Base-by-base conservation (phyloP, 768 basidiomycete species). In the Xanthoconium stramineum region DNA sequence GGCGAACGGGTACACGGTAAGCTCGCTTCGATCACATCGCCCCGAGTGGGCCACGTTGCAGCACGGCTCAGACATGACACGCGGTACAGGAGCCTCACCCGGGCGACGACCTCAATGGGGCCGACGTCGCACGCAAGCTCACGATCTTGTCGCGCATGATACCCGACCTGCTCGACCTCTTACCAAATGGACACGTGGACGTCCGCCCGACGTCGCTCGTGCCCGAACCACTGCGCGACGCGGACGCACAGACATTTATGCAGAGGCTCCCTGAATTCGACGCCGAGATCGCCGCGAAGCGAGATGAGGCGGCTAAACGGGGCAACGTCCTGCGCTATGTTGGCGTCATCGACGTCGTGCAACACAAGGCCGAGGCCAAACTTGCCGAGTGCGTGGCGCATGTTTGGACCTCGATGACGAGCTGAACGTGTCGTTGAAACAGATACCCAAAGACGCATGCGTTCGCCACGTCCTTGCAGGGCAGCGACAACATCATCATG, bases 401-500 rank as follows among this genome's bases (percentile, higher is more conserved):
- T 24, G 24, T 24, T 2, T 24, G 24, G 24, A 24, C 33, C 44
- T 44, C 35, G 5, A 6, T 24, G 24, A 24, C 12, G 29, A 35
- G 33, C 4, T 29, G 5, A 30, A 33, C 47, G 32, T 38, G 24
- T 47, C 39, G 33, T 51, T 56, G 36, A 0, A 20, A 19, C 59
- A 98, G 95, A 70, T 99, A 98, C 70, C 83, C 94, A 6, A 79
- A 76, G 28, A 83, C 85, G 15, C 97, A 99, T 71, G 89, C 97
- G 2, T 98, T 99, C 67, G 95, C 95, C 5, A 96, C 96, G 1
- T 91, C 95, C 2, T 82, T 99, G 14, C 91, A 93, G 20, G 97
- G 96, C 1, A 94, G 94, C 20, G 97, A 99, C 73, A 98, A 98
- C 71, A 98, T 99, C 68, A 83, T 99, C 69, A 91, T 97, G 79